phyloP scores from a whole-genome alignment of 306 rosid genomes.

The Delonix regia region DNA sequence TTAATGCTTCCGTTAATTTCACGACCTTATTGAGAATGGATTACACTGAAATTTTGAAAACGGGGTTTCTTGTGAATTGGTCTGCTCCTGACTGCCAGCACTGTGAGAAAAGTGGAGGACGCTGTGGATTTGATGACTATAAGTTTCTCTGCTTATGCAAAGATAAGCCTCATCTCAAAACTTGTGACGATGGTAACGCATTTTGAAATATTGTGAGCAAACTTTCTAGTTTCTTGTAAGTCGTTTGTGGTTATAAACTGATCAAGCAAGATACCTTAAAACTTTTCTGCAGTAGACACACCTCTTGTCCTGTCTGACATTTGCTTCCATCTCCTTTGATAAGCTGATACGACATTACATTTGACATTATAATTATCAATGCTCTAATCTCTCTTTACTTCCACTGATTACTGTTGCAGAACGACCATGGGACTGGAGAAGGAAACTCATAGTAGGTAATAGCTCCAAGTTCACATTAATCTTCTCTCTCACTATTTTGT shows the following conservation, averaged over 20 bases:
- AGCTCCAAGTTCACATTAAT: conserved; percentile 5
- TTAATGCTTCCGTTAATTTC: not conserved
- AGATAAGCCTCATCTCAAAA: conserved; percentile 35
- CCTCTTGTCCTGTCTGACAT: not conserved
- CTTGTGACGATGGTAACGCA: conserved; percentile 49
- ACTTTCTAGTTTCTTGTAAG: not conserved
- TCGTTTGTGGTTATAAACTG: not conserved
- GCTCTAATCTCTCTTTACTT: conserved; percentile 26
- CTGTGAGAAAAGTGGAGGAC: conserved; percentile 51
- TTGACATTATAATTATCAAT: not conserved
- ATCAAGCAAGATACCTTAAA: not conserved
- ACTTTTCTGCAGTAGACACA: not conserved
- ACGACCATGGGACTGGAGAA: conserved; percentile 22
- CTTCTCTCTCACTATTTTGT: not conserved
- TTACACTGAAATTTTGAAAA: conserved; percentile 45
- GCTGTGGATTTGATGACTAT: conserved; percentile 45
- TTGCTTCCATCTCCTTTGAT: no score
- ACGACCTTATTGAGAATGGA: conserved; percentile 32
- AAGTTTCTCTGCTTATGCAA: conserved; percentile 47
- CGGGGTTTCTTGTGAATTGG: conserved; percentile 58
- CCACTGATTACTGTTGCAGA: conserved; percentile 52
- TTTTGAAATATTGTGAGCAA: not conserved
- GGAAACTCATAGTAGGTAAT: conserved; percentile 44
- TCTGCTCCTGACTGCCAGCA: conserved; percentile 42
- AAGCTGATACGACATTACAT: not conserved